A percentile compares a stretch with the other conserved stretches of the same genome.
phyloP scores from a whole-genome alignment of 257 asterid species.

The Nicotiana undulata region DNA sequence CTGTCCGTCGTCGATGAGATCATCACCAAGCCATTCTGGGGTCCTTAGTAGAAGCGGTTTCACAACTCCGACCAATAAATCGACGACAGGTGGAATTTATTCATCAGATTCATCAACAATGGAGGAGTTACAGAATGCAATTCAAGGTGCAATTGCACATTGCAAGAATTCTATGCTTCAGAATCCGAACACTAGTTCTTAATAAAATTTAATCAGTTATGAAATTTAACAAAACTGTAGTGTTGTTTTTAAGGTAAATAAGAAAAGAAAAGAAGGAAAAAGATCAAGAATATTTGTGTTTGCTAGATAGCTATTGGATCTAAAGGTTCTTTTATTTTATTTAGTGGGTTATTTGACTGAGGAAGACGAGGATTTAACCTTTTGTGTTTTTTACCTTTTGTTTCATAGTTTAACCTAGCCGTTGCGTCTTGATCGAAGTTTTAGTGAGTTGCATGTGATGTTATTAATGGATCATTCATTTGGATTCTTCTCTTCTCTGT shows the following conservation, averaged over 20 bases:
- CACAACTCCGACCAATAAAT: slow-evolving; percentile 23
- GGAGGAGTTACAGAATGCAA: slow-evolving; percentile 87
- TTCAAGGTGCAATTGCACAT: slow-evolving; percentile 85
- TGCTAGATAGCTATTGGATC: slow-evolving; percentile 16
- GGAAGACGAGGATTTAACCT: not conserved
- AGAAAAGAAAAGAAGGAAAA: not conserved
- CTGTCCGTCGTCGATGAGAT: slow-evolving; percentile 83
- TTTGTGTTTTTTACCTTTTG: not conserved
- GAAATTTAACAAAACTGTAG: slow-evolving; percentile 18
- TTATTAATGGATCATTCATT: slow-evolving; percentile 21
- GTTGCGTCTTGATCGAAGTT: not conserved
- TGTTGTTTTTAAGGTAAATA: not conserved
- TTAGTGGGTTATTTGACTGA: slow-evolving; percentile 18
- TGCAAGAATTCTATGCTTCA: slow-evolving; percentile 75
- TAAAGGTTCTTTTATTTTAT: not conserved
- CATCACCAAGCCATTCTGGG: slow-evolving; percentile 72
- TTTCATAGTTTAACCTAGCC: slow-evolving; percentile 1
- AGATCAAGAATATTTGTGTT: not conserved
- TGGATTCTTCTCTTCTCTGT: slow-evolving; percentile 16
- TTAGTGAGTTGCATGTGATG: slow-evolving; percentile 19
- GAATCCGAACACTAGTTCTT: not conserved
- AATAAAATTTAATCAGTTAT: slow-evolving; percentile 26
- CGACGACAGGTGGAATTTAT: not conserved
- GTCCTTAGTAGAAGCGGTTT: slow-evolving; percentile 25
- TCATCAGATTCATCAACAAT: slow-evolving; percentile 50